These are phyloP conservation scores for Piloderma croceum DNA, from an alignment of 768 basidiomycete genomes.

Conservation along the genomic window DNA sequence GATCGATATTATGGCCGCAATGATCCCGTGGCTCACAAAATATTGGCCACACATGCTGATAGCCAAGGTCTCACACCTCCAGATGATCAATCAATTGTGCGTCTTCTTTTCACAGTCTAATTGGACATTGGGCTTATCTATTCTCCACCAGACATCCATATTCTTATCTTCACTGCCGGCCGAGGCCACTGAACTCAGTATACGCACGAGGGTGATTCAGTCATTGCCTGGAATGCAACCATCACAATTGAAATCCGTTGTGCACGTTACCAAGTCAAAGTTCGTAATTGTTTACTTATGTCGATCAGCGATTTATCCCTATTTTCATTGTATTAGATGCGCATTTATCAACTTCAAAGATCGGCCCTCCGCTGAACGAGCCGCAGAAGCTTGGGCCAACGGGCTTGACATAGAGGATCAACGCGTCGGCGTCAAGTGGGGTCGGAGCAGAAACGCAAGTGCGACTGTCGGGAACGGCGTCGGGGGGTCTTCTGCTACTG, in stretches of 20 bases:
- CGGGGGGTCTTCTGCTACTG: no score
- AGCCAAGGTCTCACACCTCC: conserved; percentile 82
- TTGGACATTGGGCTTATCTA: no score
- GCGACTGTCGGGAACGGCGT: no score
- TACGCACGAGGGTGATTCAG: conserved; percentile 66
- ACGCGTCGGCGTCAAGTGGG: conserved; percentile 79
- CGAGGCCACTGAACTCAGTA: conserved; percentile 61
- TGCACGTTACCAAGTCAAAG: conserved; percentile 80
- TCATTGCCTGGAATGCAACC: conserved; percentile 62
- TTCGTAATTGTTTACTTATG: conserved; percentile 22
- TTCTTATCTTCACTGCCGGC: conserved; percentile 75
- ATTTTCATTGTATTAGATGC: conserved; percentile 47
- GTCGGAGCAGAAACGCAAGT: conserved; percentile 61
- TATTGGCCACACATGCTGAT: conserved; percentile 75
- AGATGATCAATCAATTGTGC: conserved; percentile 78
- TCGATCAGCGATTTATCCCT: not conserved
- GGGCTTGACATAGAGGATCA: conserved; percentile 84
- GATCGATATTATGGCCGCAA: conserved; percentile 91
- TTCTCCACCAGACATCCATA: conserved; percentile 62
- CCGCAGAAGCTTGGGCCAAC: conserved; percentile 85
- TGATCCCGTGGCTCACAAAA: conserved; percentile 93
- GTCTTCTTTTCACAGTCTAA: no score
- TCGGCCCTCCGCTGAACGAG: conserved; percentile 75
- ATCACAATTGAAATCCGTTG: conserved; percentile 71
- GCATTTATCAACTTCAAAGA: conserved; percentile 94